These are phyloP conservation scores for Entophlyctis luteolus DNA, from an alignment of 192 early-diverging fungal species.

Conservation along the genomic window DNA sequence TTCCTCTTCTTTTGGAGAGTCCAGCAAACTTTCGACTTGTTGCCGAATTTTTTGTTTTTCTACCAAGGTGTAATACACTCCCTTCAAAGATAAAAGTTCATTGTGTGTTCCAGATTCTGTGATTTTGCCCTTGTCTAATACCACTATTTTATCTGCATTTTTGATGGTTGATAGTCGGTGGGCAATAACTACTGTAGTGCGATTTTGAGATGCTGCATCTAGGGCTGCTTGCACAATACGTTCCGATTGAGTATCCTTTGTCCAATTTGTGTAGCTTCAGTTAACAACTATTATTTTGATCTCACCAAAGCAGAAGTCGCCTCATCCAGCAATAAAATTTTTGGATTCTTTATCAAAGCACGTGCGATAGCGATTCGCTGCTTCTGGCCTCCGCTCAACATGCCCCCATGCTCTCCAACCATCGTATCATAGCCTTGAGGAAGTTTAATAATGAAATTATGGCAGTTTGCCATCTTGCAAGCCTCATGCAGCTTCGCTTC, in stretches of 20 bases:
- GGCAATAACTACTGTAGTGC: constrained; percentile 92
- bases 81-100: constrained; percentile 56
- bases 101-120: constrained; percentile 79
- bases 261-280: background rate
- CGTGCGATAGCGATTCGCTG: constrained; percentile 95
- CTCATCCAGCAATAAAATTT: constrained; percentile 66
- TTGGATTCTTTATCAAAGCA: constrained; percentile 82
- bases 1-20: background rate
- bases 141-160: constrained; percentile 75
- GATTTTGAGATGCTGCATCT: constrained; percentile 39
- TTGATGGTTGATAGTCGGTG: constrained; percentile 87
- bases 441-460: constrained; percentile 68
- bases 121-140: constrained; percentile 47
- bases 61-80: constrained; percentile 65
- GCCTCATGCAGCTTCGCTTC: constrained; percentile 50
- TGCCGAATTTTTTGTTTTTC: constrained; percentile 59
- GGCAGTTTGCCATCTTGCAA: constrained; percentile 63
- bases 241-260: constrained; percentile 49
- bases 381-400: constrained; percentile 87
- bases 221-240: constrained; percentile 48
- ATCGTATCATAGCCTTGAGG: constrained; percentile 77
- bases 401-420: constrained; percentile 70
- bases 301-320: constrained; percentile 48
- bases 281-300: background rate
- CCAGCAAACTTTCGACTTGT: constrained; percentile 1